Percentiles rank a stretch among this genome's conserved stretches.
These are phyloP conservation scores for Paecilomyces niveus DNA, from an alignment of 2,329 filamentous ascomycete species.

Conservation along the genomic window DNA sequence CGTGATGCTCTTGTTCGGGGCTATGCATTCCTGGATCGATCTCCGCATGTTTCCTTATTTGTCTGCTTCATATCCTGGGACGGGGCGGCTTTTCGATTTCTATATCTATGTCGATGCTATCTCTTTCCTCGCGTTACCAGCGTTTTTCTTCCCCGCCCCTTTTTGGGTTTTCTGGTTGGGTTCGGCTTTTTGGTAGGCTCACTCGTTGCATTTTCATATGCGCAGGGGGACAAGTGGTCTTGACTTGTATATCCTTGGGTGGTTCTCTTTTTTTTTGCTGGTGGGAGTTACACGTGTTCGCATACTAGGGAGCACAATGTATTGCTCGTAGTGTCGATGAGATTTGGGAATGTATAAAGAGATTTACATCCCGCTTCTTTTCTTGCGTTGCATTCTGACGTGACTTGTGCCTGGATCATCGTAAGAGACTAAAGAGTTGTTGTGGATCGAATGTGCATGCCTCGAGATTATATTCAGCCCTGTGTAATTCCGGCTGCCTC, in stretches of 20 bases:
- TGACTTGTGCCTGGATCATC: too few relatives aligned
- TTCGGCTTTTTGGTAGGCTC: background rate
- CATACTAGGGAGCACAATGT: background rate
- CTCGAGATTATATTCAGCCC: too few relatives aligned
- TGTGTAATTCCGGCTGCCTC: too few relatives aligned
- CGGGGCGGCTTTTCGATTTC: background rate
- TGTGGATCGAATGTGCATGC: too few relatives aligned
- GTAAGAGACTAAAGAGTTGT: too few relatives aligned
- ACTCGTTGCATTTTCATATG: conserved; percentile 1
- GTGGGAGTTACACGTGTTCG: background rate
- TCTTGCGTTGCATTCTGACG: too few relatives aligned
- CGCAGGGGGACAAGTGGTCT: background rate
- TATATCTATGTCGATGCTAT: background rate
- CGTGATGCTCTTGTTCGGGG: background rate
- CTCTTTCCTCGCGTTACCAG: background rate
- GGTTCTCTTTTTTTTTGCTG: background rate
- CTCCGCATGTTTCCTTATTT: background rate
- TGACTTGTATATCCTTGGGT: background rate
- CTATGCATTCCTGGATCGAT: background rate
- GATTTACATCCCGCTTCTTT: background rate
- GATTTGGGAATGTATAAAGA: background rate
- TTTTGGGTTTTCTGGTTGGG: background rate
- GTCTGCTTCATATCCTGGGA: background rate
- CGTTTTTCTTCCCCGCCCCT: background rate
- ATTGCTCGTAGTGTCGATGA: background rate